Evolutionary conservation across 768 basidiomycete species (phyloP), one percentile per base, ranked within the genome.

Genomic region (Panus rudis): DNA sequence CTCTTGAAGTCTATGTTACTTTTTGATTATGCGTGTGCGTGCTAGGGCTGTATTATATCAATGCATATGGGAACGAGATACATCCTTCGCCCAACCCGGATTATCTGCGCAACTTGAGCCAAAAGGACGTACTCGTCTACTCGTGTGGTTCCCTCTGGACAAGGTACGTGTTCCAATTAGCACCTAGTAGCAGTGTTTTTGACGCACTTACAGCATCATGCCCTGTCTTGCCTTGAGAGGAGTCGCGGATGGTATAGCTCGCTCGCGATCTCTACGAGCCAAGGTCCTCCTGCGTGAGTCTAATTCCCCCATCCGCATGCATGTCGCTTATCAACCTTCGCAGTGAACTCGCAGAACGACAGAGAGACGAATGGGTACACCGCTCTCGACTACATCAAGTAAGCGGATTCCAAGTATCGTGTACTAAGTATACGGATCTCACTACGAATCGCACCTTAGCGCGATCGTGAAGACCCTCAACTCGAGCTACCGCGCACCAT

Each of bases 101-200:
- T 32, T 90, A 82, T 56, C 57, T 97, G 39, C 62, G 75, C 11
- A 73, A 75, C 40, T 65, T 94, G 8, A 62, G 64, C 3, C 64
- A 70, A 23, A 75, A 75, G 43, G 77, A 86, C 49, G 67, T 84
- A 2, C 66, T 97, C 22, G 79, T 97, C 2, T 96, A 94, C 59
- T 92, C 90, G 3, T 92, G 92, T 57, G 92, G 92, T 4, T 94
- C 92, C 2, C 67, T 97, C 6, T 97, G 90, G 90, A 97, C 92
- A 12, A 91, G 87, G 89, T 82, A 41, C 39, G 70, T 16, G 31
- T 46, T 25, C 6, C 23, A 5, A 23, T 11, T 6, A 8, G 22
- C 31, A 37, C 12, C 25, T 26, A 13, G 6, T 38, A 14, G 12
- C 2, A 16, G 32, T 19, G 10, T 28, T 35, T 45, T 6, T 20